phyloP scores from a whole-genome alignment of 2,329 filamentous ascomycete genomes.

The Chrysoporthe puriensis region DNA sequence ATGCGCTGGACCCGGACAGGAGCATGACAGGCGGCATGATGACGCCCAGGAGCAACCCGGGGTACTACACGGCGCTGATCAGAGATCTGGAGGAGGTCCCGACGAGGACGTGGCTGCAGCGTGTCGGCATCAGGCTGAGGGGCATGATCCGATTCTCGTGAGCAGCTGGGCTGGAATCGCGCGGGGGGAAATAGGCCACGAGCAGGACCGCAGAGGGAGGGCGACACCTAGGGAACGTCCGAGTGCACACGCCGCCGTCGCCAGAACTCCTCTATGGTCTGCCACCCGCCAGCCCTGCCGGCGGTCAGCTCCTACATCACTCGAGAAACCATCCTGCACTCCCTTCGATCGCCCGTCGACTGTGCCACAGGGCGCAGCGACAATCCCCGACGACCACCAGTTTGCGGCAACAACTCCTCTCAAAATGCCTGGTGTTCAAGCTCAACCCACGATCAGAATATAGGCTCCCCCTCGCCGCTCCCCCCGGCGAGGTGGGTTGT shows the following conservation, averaged over 20 bases:
- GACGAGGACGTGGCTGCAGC: slow-evolving; percentile 56
- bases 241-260: neutral
- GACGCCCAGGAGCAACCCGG: slow-evolving; percentile 64
- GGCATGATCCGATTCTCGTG: slow-evolving; percentile 64
- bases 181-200: neutral
- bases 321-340: no score
- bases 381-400: neutral
- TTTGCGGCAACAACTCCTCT: neutral
- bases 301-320: neutral
- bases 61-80: slow-evolving; percentile 64
- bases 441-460: no score
- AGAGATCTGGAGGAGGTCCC: slow-evolving; percentile 67
- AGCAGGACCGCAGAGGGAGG: neutral
- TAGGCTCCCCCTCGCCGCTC: no score
- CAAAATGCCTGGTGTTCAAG: no score
- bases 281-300: neutral
- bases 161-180: slow-evolving; percentile 17
- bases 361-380: no score
- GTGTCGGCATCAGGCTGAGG: slow-evolving; percentile 57
- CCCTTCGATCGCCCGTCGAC: no score
- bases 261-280: neutral
- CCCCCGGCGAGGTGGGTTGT: no score
- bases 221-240: neutral
- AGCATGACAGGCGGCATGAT: slow-evolving; percentile 54
- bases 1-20: slow-evolving; percentile 32